phyloP scores from a whole-genome alignment of 768 basidiomycete genomes.

The Leccinum variicolor region DNA sequence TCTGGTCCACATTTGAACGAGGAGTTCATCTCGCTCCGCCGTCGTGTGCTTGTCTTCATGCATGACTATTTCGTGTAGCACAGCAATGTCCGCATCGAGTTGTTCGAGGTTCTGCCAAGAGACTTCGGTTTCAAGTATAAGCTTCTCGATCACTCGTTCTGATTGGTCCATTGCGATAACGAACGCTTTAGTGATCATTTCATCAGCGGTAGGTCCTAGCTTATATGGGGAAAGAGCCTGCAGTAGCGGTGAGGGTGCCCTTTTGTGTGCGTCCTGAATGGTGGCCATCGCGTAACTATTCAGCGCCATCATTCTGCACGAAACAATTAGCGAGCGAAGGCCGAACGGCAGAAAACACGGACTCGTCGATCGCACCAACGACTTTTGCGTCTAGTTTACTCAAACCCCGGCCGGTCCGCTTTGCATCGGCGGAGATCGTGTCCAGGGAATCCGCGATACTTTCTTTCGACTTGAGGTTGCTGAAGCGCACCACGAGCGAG shows the following conservation, averaged over 20 bases:
- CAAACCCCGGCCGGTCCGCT: constrained; percentile 54
- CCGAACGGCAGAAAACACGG: constrained; percentile 19
- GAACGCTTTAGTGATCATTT: constrained; percentile 54
- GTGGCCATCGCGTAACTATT: constrained; percentile 66
- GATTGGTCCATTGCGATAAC: constrained; percentile 60
- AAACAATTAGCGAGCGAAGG: background rate
- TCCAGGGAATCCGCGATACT: constrained; percentile 47
- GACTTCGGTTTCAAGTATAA: constrained; percentile 65
- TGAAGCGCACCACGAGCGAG: constrained; percentile 56
- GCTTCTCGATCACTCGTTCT: constrained; percentile 46
- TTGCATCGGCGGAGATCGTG: constrained; percentile 60
- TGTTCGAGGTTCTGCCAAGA: constrained; percentile 53
- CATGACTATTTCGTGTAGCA: constrained; percentile 55
- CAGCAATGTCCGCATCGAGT: constrained; percentile 57
- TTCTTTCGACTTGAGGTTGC: constrained; percentile 61
- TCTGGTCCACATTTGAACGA: constrained; percentile 66
- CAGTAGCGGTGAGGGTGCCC: constrained; percentile 29
- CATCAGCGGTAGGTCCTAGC: constrained; percentile 32
- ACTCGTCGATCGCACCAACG: constrained; percentile 75
- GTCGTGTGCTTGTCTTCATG: constrained; percentile 53
- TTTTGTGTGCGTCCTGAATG: constrained; percentile 40
- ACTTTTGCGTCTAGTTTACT: constrained; percentile 64
- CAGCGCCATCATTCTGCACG: constrained; percentile 61
- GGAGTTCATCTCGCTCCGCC: constrained; percentile 48
- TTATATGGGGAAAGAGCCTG: constrained; percentile 41